phyloP scores from a whole-genome alignment of 179 eudicot species.

The Monotropa hypopitys region DNA sequence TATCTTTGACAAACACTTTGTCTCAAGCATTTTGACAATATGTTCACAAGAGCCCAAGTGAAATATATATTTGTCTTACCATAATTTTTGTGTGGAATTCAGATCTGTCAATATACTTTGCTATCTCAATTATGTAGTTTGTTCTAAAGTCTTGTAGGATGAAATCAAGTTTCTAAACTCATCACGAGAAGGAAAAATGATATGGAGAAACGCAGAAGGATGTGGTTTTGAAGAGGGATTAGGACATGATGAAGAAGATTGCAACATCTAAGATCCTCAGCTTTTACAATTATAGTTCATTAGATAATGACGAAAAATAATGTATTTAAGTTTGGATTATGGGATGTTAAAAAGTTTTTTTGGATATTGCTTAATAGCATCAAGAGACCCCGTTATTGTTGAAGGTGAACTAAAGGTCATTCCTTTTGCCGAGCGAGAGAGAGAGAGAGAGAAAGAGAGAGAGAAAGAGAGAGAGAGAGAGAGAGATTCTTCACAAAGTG shows the following conservation, averaged over 20 bases:
- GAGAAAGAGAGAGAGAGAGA: background rate
- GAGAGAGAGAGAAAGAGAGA: background rate
- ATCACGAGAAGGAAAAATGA: background rate
- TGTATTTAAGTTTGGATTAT: background rate
- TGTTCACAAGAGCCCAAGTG: background rate
- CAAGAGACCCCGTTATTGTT: background rate
- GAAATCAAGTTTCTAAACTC: background rate
- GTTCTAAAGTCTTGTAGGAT: background rate
- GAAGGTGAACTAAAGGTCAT: background rate
- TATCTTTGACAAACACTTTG: background rate
- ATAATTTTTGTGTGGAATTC: background rate
- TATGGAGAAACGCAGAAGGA: background rate
- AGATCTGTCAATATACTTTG: background rate
- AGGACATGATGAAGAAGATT: background rate
- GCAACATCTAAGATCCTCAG: background rate
- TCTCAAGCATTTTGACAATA: background rate
- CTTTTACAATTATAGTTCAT: background rate
- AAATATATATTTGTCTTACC: background rate
- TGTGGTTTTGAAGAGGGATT: background rate
- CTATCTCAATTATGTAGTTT: background rate
- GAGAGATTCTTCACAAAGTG: slow-evolving; percentile 12
- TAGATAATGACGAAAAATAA: too few relatives aligned
- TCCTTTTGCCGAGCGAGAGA: background rate
- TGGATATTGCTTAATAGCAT: background rate
- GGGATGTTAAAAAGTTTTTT: background rate